Base-by-base conservation (phyloP, 1,284 basidiomycete species). In the Flammula alnicola region DNA sequence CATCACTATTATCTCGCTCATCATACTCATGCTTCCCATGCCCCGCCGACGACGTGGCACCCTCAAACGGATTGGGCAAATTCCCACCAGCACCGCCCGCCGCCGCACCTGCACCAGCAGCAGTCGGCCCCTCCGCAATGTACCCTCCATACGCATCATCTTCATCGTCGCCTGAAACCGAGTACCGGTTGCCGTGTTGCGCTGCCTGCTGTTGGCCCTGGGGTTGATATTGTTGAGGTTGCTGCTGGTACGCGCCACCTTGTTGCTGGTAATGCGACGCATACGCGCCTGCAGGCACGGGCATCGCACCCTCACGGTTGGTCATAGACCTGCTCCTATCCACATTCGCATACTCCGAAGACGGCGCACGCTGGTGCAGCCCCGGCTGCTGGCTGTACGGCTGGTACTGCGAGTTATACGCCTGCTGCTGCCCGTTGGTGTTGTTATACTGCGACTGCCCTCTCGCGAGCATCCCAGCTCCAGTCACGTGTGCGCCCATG, bases 71-170 rank as follows among this genome's bases (percentile, higher is more conserved):
- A 46, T 58, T 61, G 1, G 60, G 61, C 40, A 62, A 11, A 16
- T 39, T 33, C 27, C 22, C 26, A n/a, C 11, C 22, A 12, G 16
- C 17, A 3, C 12, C 20, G 19, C 4, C 27, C 33, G 30, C 46
- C 1, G 20, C 40, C n/a, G n/a, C n/a, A n/a, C n/a, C n/a, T n/a
- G n/a, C n/a, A 7, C 6, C 47, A 25, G 35, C 40, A 25, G 22
- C 8, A 33, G 8, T 25, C 11, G 22, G 23, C 20, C 47, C 49
- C 20, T 55, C 59, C 5, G 51, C 60, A 6, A 62, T 54, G 19
- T 61, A 62, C 14, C 63, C 62, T 3, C 60, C 63, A 55, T 66
- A 66, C 37, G 63, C 60, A 47, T 60, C 59, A 26, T 55, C 53
- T 16, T 53, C 51, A 11, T 58, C 58, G 20, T 53, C 62, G 10